Evolutionary conservation across 2,329 filamentous ascomycete genomes (phyloP).

Genomic region (Coniella vitis): DNA sequence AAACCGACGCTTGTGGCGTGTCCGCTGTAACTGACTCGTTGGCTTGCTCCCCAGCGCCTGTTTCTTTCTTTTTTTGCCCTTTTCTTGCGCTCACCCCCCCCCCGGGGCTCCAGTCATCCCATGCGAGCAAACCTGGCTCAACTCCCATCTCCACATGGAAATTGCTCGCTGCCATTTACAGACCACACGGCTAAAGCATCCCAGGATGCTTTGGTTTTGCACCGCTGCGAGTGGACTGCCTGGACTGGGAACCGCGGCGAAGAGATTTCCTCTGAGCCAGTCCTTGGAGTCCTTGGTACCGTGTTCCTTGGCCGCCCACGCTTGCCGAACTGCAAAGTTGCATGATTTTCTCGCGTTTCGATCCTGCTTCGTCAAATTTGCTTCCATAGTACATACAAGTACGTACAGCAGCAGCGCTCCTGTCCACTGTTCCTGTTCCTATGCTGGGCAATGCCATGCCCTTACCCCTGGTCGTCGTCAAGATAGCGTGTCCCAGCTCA

Average conservation of each 20-base stretch:
- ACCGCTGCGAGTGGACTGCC: not conserved
- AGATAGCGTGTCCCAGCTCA: not conserved
- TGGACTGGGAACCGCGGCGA: not conserved
- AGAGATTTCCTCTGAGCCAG: conserved; percentile 4
- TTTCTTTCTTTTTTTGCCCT: not conserved
- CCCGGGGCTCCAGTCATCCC: conserved; percentile 5
- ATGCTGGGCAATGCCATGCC: too few species aligned
- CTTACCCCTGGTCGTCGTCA: not conserved
- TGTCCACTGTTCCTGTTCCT: too few species aligned
- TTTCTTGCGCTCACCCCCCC: conserved; percentile 9
- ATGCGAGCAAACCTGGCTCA: conserved; percentile 1
- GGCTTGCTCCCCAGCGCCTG: conserved; percentile 6
- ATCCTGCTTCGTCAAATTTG: conserved; percentile 5
- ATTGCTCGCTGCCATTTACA: conserved; percentile 9
- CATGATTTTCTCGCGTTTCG: conserved; percentile 16
- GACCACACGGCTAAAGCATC: conserved; percentile 5
- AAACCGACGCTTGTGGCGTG: not conserved
- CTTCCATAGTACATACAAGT: too few species aligned
- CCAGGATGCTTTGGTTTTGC: conserved; percentile 8
- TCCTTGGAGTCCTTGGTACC: conserved; percentile 7
- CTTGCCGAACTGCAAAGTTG: conserved; percentile 10
- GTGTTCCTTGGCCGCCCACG: too few species aligned
- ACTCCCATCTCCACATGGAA: conserved; percentile 8
- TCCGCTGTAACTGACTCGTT: conserved; percentile 15
- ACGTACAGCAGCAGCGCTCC: too few species aligned